Percentiles rank a stretch among this genome's conserved stretches.
These are phyloP conservation scores for Podospora fimiseda DNA, from an alignment of 495 filamentous ascomycete genomes.

Conservation along the genomic window DNA sequence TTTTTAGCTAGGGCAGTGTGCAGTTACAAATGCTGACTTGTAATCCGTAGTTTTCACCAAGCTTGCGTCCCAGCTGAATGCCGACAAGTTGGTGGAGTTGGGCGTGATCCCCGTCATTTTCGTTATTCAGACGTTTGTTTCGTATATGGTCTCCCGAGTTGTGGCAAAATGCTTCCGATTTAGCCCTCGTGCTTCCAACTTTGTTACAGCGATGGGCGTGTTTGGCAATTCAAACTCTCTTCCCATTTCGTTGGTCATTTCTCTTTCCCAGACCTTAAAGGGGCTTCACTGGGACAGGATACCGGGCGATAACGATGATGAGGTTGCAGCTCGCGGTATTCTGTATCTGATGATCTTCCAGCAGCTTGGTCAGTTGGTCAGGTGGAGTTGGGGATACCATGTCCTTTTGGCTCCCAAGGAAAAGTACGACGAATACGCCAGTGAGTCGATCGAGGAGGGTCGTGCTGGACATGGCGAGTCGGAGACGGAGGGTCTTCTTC, in stretches of 20 bases:
- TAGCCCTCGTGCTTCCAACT: slow-evolving; percentile 78
- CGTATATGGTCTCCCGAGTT: slow-evolving; percentile 63
- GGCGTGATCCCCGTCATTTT: slow-evolving; percentile 94
- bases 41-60: slow-evolving; percentile 81
- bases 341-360: slow-evolving; percentile 96
- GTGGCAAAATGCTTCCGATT: slow-evolving; percentile 73
- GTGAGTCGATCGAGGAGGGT: slow-evolving; percentile 58
- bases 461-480: slow-evolving; percentile 47
- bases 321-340: slow-evolving; percentile 90
- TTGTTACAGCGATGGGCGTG: slow-evolving; percentile 93
- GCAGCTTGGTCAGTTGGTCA: slow-evolving; percentile 87
- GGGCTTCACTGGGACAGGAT: slow-evolving; percentile 92
- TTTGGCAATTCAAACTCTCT: slow-evolving; percentile 99
- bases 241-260: slow-evolving; percentile 91
- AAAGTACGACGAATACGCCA: slow-evolving; percentile 56
- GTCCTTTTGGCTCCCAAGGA: slow-evolving; percentile 76
- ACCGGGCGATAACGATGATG: slow-evolving; percentile 85
- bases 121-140: slow-evolving; percentile 74
- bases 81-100: slow-evolving; percentile 81
- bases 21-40: no score
- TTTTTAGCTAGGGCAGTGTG: neutral
- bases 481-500: slow-evolving; percentile 22
- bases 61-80: slow-evolving; percentile 88
- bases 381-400: slow-evolving; percentile 98
- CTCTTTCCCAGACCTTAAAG: slow-evolving; percentile 81